Base-by-base conservation (phyloP, 306 rosid genomes). In the Pterocarpus santalinus region DNA sequence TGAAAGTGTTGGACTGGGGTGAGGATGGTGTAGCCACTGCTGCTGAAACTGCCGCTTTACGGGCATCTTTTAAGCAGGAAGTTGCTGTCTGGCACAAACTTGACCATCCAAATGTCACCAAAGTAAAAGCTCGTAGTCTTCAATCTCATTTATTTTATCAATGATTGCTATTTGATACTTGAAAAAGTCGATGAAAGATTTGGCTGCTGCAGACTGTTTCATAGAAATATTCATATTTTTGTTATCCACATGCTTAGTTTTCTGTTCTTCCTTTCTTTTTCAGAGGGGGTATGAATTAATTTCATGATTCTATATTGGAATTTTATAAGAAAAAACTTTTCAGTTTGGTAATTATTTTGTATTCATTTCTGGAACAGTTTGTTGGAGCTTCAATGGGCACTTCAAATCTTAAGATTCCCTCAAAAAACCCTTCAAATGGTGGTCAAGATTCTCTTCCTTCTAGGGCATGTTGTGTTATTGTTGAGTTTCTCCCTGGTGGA, bases 21-120 rank as follows among this genome's bases (percentile, higher is more conserved):
- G 99, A 93, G 90, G 98, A 93, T 65, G 93, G 97, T 72, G 82
- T 87, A 28, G 89, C 91, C 76, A 89, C 97, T 52, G 57, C 85
- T 43, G 86, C 94, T 39, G 98, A 93, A 83, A 89, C 96, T 60
- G 87, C 92, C 75, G 94, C 95, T 70, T 49, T 93, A 86, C 89
- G 98, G 16, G 89, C 95, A 74, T 93, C 98, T n/a, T 95, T 95
- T 88, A 89, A 17, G 83, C 97, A 95, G 89, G 99, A 95, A 87
- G 99, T 93, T 87, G 94, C 97, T 71, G 99, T 95, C 52, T 95
- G 99, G 98, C 94, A 95, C 83, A 91, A 95, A 91, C 99, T 95
- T 81, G 92, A 93, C 84, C 93, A 95, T 84, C 96, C 94, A 57
- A 93, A 95, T 79, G 97, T 95, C 79, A 95, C 99, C 49, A 93